phyloP scores from a whole-genome alignment of 1,139 yeast genomes.

The Zygosaccharomyces pseudobailii region DNA sequence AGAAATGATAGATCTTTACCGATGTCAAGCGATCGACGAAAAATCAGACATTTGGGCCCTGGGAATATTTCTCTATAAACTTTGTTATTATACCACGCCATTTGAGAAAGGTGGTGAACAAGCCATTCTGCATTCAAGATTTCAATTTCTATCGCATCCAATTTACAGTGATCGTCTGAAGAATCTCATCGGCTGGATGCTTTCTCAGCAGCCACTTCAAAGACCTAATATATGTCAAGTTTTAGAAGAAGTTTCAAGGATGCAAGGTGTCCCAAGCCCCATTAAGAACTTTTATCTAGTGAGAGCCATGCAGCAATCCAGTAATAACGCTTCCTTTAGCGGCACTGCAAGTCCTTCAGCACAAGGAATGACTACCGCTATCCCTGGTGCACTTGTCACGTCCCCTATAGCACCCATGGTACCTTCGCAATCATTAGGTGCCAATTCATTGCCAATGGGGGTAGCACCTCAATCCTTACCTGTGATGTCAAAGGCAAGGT shows the following conservation, averaged over 20 bases:
- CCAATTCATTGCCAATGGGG: conserved; percentile 3
- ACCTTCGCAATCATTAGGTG: conserved; percentile 3
- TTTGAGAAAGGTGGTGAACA: conserved; percentile 70
- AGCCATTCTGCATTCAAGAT: conserved; percentile 65
- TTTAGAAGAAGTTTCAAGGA: conserved; percentile 58
- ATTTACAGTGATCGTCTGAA: conserved; percentile 48
- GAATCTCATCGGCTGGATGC: conserved; percentile 55
- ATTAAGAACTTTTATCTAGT: conserved; percentile 34
- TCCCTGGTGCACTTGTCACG: background rate
- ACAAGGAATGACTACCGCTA: conserved; percentile 2
- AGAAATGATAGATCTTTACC: conserved; percentile 71
- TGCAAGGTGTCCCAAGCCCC: conserved; percentile 53
- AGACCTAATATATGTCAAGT: conserved; percentile 71
- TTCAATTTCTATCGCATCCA: conserved; percentile 51
- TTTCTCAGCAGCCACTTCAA: conserved; percentile 62
- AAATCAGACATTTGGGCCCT: conserved; percentile 82
- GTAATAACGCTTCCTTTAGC: background rate
- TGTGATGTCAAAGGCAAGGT: conserved; percentile 5
- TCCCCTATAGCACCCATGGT: conserved; percentile 2
- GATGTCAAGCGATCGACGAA: conserved; percentile 66
- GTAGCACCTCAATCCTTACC: conserved; percentile 7
- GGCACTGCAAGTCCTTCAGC: conserved; percentile 1
- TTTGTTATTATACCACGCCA: conserved; percentile 78
- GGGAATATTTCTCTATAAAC: conserved; percentile 70
- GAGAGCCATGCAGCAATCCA: conserved; percentile 19